Evolutionary conservation across 257 asterid species (phyloP), one percentile per base, ranked within the genome.

Genomic region (Nicotiana tomentosiformis): DNA sequence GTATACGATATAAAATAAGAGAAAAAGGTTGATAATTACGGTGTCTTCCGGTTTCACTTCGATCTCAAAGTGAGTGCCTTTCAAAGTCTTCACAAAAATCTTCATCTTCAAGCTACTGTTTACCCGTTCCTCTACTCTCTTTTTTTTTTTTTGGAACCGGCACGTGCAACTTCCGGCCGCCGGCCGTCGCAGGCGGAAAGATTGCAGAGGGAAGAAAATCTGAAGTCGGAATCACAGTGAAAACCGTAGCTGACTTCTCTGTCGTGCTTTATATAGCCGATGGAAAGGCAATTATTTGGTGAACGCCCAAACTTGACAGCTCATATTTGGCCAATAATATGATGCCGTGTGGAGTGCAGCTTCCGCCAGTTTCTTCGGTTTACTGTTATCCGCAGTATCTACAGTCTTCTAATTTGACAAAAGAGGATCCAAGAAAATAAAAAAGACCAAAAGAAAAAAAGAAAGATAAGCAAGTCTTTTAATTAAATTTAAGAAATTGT

Each of bases 1-100:
- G 46, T 12, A 37, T 66, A 64, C 14, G n/a, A 49, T 14, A 49
- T 11, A 12, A 10, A 15, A 58, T 11, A 65, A 18, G 30, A 82
- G 57, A 76, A 10, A 20, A 37, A 68, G 32, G 76, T 80, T 60
- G 66, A 57, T 60, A 33, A 32, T 29, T 91, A 94, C 97, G 65
- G 91, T 82, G 84, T 94, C 97, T 84, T 86, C 91, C 2, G 97
- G 93, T 82, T 92, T 89, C 81, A 92, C 98, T 88, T 92, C 94
- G 90, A 94, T 90, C 90, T 91, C 90, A 84, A 94, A 94, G 88
- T 92, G 92, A 37, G 95, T 83, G 82, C 97, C 98, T 83, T 93
- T 94, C 84, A 94, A 83, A 87, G 97, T 94, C 89, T 94, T 93
- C 43, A 94, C 94, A 37, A 89, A 91, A 88, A 94, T 87, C 95